phyloP scores from a whole-genome alignment of 2,329 filamentous ascomycete genomes.

The Zarea fungicola region DNA sequence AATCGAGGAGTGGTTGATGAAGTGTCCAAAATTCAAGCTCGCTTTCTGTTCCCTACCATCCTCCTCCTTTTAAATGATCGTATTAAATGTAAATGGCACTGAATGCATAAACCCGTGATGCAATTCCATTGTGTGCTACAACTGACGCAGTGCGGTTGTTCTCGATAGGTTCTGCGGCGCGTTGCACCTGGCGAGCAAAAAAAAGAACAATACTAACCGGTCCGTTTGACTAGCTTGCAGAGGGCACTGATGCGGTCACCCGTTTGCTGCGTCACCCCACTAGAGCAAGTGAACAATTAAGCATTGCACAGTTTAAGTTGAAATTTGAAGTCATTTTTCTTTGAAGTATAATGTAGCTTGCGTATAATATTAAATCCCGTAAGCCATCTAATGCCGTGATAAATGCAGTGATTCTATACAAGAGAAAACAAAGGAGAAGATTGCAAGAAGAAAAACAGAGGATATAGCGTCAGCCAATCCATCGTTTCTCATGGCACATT shows the following conservation, averaged over 20 bases:
- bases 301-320: not conserved
- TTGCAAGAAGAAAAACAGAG: no score
- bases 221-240: conserved; percentile 1
- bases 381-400: no score
- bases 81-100: not conserved
- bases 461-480: no score
- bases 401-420: no score
- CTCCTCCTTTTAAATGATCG: no score
- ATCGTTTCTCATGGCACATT: no score
- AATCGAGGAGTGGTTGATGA: not conserved
- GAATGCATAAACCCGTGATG: not conserved
- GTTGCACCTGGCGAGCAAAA: not conserved
- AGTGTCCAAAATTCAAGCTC: not conserved
- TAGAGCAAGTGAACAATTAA: not conserved
- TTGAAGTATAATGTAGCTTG: no score
- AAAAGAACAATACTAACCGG: conserved; percentile 5
- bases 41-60: no score
- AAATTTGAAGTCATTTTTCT: no score
- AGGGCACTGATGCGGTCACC: no score
- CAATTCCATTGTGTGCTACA: not conserved
- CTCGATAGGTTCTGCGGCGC: not conserved
- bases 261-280: not conserved
- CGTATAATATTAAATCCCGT: no score
- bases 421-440: no score
- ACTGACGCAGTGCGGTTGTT: not conserved